Evolutionary conservation across 805 yeast genomes (phyloP), one percentile per base, ranked within the genome.

Genomic region (Sugiyamaella chiloensis): DNA sequence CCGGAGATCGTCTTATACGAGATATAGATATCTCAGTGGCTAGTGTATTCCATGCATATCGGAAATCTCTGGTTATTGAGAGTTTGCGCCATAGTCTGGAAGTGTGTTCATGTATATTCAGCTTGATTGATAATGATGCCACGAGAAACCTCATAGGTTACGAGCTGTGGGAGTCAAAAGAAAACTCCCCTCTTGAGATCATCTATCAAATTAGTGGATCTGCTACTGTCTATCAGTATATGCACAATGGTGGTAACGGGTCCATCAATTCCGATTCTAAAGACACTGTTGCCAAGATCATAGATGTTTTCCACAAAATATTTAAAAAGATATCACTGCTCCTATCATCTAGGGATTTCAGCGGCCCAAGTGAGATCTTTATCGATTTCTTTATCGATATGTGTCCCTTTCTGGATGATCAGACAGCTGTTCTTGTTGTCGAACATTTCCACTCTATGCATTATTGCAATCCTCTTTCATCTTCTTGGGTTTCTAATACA

Each of bases 401-500:
- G 53, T 54, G 74, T 14, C 63, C 61, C 2, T 60, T 61, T 42
- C 53, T 79, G 23, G 64, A 72, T 8, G 64, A 66, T 1, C 64
- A 61, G 2, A 65, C 67, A 8, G 69, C 74, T n/a, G 53, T 62
- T 4, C 71, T 68, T 44, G 72, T 85, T 2, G 60, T 84, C 23
- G 62, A 68, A 2, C 73, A 67, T 54, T 81, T 78, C 59, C 63
- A 66, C 3, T 67, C 69, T 9, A 76, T 77, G 44, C 72, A 74
- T 45, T 58, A 73, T 24, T 83, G 90, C 57, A 71, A 81, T 2
- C 76, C 80, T 8, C 60, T 80, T 4, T 63, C 74, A 24, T 67
- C 73, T 0, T 61, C 70, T 6, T 83, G 89, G 86, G 64, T 65
- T 40, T 69, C 63, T 2, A 76, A 78, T 52, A 65, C 78, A 34